Conservation (phyloP, 106 monocot species). For the Allium fistulosum region DNA sequence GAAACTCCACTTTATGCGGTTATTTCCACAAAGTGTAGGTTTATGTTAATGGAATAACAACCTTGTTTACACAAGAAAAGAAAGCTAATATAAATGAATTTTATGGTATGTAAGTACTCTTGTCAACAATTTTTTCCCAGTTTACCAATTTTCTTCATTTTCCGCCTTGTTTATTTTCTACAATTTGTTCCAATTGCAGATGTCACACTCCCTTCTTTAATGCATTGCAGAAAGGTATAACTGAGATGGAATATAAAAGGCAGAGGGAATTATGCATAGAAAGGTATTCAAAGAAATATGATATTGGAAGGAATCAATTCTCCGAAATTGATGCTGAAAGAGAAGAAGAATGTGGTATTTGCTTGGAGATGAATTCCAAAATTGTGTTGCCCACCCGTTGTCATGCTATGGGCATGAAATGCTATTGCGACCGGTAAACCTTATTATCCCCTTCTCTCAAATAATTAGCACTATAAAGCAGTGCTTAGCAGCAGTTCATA, state of each 20-base stretch:
- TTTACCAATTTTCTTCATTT: neutral
- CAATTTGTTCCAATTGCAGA: slow-evolving; percentile 11
- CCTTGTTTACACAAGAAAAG: too few relatives aligned
- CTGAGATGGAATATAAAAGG: slow-evolving; percentile 83
- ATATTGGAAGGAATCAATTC: slow-evolving; percentile 25
- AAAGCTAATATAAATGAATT: slow-evolving; percentile 85
- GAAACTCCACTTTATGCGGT: too few relatives aligned
- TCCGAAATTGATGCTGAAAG: slow-evolving; percentile 64
- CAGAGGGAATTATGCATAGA: slow-evolving; percentile 73
- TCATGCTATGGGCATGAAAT: slow-evolving; percentile 78
- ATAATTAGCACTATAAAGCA: too few relatives aligned
- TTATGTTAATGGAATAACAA: too few relatives aligned
- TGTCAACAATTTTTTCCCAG: neutral
- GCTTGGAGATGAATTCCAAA: slow-evolving; percentile 85
- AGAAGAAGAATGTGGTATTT: slow-evolving; percentile 89
- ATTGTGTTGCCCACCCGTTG: slow-evolving; percentile 84
- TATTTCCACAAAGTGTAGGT: too few relatives aligned
- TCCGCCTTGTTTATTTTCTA: neutral
- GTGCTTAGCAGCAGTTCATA: too few relatives aligned
- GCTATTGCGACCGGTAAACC: slow-evolving; percentile 69
- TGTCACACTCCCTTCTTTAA: slow-evolving; percentile 65
- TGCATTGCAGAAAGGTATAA: slow-evolving; percentile 69
- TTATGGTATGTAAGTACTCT: slow-evolving; percentile 41
- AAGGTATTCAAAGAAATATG: slow-evolving; percentile 55
- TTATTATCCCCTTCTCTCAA: too few relatives aligned